Percentiles rank a stretch among this genome's conserved stretches.
These are phyloP conservation scores for Termitomyces titanicus DNA, from an alignment of 768 basidiomycete genomes.

Conservation along the genomic window DNA sequence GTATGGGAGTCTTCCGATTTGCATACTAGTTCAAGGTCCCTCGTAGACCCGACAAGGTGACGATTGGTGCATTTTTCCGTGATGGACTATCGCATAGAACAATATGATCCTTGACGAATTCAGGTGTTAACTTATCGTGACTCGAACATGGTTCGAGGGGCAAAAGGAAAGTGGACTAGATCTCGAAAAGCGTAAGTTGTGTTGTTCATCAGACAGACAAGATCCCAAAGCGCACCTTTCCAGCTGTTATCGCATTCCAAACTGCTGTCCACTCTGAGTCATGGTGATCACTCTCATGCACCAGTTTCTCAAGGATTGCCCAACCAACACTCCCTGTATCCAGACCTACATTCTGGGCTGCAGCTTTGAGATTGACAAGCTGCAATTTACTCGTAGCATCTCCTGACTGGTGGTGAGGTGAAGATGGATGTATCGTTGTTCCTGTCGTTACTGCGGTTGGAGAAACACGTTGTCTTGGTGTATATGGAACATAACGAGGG, in stretches of 20 bases:
- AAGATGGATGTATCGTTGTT: slow-evolving; percentile 43
- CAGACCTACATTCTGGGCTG: slow-evolving; percentile 64
- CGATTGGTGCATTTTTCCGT: slow-evolving; percentile 46
- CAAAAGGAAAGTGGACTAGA: slow-evolving; percentile 75
- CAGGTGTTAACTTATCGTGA: slow-evolving; percentile 57
- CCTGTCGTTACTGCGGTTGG: slow-evolving; percentile 44
- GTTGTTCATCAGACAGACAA: neutral
- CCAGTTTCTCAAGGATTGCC: slow-evolving; percentile 73
- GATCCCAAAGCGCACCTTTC: slow-evolving; percentile 50
- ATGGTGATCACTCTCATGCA: slow-evolving; percentile 40
- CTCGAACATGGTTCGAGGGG: slow-evolving; percentile 59
- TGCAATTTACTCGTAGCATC: slow-evolving; percentile 69
- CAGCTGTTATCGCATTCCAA: slow-evolving; percentile 57
- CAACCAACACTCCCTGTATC: slow-evolving; percentile 65
- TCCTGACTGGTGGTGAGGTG: slow-evolving; percentile 45
- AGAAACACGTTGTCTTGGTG: slow-evolving; percentile 60
- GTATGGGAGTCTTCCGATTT: neutral
- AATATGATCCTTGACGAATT: slow-evolving; percentile 84
- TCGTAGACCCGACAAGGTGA: slow-evolving; percentile 82
- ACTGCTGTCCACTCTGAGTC: slow-evolving; percentile 70
- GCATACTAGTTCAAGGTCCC: slow-evolving; percentile 64
- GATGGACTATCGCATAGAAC: slow-evolving; percentile 56
- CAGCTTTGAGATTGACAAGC: slow-evolving; percentile 69
- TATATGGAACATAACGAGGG: slow-evolving; percentile 71
- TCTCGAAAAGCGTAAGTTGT: slow-evolving; percentile 3